A percentile compares a stretch with the other conserved stretches of the same genome.
phyloP scores from a whole-genome alignment of 192 early-diverging fungal genomes.

The Coemansia sp. region DNA sequence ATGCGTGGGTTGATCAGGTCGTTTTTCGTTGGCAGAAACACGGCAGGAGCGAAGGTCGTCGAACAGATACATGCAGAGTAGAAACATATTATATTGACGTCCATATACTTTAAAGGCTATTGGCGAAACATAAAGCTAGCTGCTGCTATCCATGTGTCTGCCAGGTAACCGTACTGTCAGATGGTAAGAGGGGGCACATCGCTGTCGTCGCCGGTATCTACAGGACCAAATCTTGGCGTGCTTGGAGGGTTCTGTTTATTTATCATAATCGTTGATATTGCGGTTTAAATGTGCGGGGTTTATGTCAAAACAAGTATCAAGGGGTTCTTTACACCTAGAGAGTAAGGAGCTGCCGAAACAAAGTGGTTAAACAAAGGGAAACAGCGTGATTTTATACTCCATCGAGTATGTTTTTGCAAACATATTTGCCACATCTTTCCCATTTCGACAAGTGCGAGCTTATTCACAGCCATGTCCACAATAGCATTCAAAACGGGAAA shows the following conservation, averaged over 20 bases:
- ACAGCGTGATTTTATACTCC: background rate
- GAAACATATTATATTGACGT: no score
- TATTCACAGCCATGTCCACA: background rate
- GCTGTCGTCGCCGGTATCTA: slow-evolving; percentile 3
- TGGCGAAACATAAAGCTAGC: no score
- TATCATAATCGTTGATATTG: background rate
- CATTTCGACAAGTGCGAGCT: no score
- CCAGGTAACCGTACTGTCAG: no score
- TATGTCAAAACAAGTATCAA: background rate
- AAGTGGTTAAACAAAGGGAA: background rate
- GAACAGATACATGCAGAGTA: no score
- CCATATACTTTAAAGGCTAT: no score
- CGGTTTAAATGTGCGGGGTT: background rate
- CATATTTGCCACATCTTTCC: background rate
- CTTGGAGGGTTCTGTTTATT: background rate
- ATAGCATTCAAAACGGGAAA: background rate
- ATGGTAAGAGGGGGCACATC: background rate
- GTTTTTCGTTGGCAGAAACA: no score
- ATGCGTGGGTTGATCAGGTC: no score
- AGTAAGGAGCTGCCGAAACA: background rate
- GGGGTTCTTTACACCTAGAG: background rate
- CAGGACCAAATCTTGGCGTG: slow-evolving; percentile 1
- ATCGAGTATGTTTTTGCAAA: background rate
- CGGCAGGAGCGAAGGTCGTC: no score
- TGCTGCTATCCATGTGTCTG: no score